Percentiles rank a stretch among this genome's conserved stretches.
Evolutionary conservation across 2,329 filamentous ascomycete genomes (phyloP).

Genomic region (Saccharata proteae): DNA sequence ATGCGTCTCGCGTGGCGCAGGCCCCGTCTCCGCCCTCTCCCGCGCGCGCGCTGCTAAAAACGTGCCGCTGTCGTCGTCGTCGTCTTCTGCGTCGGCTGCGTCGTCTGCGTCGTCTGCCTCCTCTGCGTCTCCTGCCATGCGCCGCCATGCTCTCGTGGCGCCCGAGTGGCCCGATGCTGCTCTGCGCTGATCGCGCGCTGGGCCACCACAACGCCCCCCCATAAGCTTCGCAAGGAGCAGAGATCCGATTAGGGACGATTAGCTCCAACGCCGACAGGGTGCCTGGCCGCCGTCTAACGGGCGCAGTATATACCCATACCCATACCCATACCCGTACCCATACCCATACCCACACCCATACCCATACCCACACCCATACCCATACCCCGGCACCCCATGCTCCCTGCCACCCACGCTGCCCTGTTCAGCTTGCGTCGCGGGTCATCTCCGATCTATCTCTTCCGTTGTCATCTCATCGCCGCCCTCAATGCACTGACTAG

Average conservation of each 20-base stretch:
- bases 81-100: too few species aligned
- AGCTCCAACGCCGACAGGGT: conserved; percentile 6
- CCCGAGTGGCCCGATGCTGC: too few species aligned
- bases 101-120: too few species aligned
- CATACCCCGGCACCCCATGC: neutral
- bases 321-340: conserved; percentile 4
- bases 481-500: conserved; percentile 13
- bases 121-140: too few species aligned
- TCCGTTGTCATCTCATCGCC: conserved; percentile 6
- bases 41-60: too few species aligned
- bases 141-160: too few species aligned
- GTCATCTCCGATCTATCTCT: conserved; percentile 26
- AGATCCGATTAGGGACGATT: conserved; percentile 7
- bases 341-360: neutral
- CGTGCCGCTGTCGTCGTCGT: too few species aligned
- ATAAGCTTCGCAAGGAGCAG: conserved; percentile 9
- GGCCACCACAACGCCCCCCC: too few species aligned
- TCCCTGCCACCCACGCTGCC: conserved; percentile 1
- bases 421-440: conserved; percentile 9
- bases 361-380: neutral
- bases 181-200: too few species aligned
- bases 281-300: conserved; percentile 6
- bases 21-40: too few species aligned
- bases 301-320: too few species aligned
- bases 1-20: too few species aligned